These are phyloP conservation scores for Fusarium bulbicola DNA, from an alignment of 2,329 filamentous ascomycete genomes.

Conservation along the genomic window DNA sequence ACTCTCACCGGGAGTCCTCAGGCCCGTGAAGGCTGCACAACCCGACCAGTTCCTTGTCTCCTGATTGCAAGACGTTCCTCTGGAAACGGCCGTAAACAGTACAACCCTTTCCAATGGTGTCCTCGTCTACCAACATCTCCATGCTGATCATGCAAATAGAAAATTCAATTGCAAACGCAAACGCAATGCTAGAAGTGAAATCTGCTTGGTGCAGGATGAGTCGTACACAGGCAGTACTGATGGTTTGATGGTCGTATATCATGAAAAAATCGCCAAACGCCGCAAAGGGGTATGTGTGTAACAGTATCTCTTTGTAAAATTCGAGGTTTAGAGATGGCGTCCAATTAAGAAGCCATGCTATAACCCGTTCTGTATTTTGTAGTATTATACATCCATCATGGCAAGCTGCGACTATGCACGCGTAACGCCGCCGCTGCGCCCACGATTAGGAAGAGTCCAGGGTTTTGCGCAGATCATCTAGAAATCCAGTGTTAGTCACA, in stretches of 20 bases:
- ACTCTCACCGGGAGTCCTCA: not conserved
- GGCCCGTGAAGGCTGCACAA: not conserved
- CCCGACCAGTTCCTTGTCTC: slow-evolving; percentile 3
- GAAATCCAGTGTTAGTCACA: slow-evolving; percentile 10
- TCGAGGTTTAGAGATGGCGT: slow-evolving; percentile 8
- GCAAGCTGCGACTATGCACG: slow-evolving; percentile 30
- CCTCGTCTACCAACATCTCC: slow-evolving; percentile 10
- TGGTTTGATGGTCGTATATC: slow-evolving; percentile 30
- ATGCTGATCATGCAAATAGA: slow-evolving; percentile 7
- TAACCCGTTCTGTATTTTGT: slow-evolving; percentile 13
- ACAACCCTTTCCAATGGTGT: not conserved
- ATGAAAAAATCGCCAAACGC: slow-evolving; percentile 27
- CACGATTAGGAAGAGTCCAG: slow-evolving; percentile 73
- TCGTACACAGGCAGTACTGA: not conserved
- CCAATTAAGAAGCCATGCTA: not conserved
- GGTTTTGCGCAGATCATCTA: slow-evolving; percentile 75
- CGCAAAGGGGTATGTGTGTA: slow-evolving; percentile 27
- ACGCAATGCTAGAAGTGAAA: slow-evolving; percentile 15
- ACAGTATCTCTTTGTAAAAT: slow-evolving; percentile 8
- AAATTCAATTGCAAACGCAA: not conserved
- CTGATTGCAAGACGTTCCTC: slow-evolving; percentile 5
- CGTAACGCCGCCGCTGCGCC: slow-evolving; percentile 42
- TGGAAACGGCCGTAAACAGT: slow-evolving; percentile 1
- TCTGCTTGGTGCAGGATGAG: slow-evolving; percentile 6
- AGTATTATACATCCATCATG: slow-evolving; percentile 26